Percentiles rank a stretch among this genome's conserved stretches.
Conservation (phyloP, 2,329 filamentous ascomycete genomes). For the Ceratocystis cacaofunesta region DNA sequence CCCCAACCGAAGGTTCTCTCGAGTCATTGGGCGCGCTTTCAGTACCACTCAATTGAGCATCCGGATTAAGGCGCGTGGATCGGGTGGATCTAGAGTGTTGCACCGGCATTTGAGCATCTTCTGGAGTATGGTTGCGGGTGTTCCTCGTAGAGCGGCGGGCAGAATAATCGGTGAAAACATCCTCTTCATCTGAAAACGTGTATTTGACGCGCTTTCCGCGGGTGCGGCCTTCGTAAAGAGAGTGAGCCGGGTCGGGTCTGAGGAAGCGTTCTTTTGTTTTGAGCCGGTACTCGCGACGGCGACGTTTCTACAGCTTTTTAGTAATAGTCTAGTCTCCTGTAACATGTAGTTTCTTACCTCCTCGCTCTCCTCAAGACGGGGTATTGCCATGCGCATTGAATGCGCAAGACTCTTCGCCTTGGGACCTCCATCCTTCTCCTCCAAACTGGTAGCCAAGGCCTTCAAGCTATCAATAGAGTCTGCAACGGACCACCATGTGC, state of each 20-base stretch:
- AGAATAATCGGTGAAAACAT: constrained; percentile 50
- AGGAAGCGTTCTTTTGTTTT: constrained; percentile 75
- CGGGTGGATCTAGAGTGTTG: constrained; percentile 25
- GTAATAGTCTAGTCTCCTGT: not conserved
- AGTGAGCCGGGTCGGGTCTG: constrained; percentile 76
- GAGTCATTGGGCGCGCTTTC: constrained; percentile 25
- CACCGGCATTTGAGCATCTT: not conserved
- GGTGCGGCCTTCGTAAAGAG: constrained; percentile 88
- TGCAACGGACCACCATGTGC: constrained; percentile 86
- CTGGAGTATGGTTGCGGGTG: constrained; percentile 43
- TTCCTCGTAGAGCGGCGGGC: constrained; percentile 57
- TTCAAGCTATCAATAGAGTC: constrained; percentile 78
- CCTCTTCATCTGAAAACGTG: constrained; percentile 78
- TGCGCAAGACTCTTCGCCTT: constrained; percentile 65
- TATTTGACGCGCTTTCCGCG: constrained; percentile 94
- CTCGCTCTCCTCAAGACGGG: constrained; percentile 84
- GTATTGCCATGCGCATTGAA: constrained; percentile 64
- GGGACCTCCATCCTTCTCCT: constrained; percentile 61
- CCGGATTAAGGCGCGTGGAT: constrained; percentile 49
- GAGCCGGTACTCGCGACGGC: constrained; percentile 79
- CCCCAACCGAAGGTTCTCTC: constrained; percentile 24
- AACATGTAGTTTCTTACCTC: constrained; percentile 41
- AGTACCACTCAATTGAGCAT: constrained; percentile 33
- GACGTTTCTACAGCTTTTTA: constrained; percentile 55
- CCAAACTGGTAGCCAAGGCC: constrained; percentile 59